Percentiles rank a stretch among this genome's conserved stretches.
These are phyloP conservation scores for Trichosporon ovoides DNA, from an alignment of 1,284 basidiomycete genomes.

Conservation along the genomic window DNA sequence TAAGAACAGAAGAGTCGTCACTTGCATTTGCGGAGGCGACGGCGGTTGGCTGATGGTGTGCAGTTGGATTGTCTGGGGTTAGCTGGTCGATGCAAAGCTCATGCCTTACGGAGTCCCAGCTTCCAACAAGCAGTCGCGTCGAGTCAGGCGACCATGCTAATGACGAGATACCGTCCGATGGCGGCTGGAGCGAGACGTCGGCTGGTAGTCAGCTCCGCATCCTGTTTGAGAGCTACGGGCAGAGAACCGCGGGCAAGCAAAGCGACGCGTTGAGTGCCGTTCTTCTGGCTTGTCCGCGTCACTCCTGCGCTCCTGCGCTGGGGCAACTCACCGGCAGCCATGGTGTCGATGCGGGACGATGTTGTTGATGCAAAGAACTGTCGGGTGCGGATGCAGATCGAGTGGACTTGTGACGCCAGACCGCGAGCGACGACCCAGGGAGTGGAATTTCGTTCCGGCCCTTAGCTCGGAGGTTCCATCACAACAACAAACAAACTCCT, in stretches of 20 bases:
- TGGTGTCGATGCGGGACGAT: neutral
- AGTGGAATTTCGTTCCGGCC: constrained; percentile 1
- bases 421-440: neutral
- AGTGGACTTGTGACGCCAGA: neutral
- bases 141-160: constrained; percentile 78
- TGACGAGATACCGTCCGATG: constrained; percentile 76
- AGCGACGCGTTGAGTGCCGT: neutral
- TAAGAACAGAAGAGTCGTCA: neutral
- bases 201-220: constrained; percentile 18
- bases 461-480: neutral
- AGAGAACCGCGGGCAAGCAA: neutral
- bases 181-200: constrained; percentile 54
- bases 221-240: neutral
- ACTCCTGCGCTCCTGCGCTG: neutral
- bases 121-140: constrained; percentile 68
- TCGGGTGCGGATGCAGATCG: neutral
- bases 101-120: constrained; percentile 76
- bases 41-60: constrained; percentile 38
- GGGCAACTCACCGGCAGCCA: constrained; percentile 4
- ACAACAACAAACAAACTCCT: constrained; percentile 1
- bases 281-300: too few relatives aligned
- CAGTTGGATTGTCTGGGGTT: constrained; percentile 43
- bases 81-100: constrained; percentile 56
- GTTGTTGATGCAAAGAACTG: constrained; percentile 1
- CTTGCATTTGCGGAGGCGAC: constrained; percentile 35